phyloP scores from a whole-genome alignment of 176 grass and related monocot species.

The Saccharum spontaneum region DNA sequence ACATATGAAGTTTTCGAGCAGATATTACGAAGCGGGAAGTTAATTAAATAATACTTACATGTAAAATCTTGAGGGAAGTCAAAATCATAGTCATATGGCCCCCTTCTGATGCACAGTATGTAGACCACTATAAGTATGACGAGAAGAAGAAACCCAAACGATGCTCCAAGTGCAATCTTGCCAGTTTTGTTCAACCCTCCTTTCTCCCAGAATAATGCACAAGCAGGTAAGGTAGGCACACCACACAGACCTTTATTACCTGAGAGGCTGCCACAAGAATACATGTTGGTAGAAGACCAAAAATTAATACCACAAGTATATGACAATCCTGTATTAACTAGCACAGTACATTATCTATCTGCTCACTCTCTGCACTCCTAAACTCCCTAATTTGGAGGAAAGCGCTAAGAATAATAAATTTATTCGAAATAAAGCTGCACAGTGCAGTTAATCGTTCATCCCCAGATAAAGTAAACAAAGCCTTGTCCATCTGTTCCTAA shows the following conservation, averaged over 20 bases:
- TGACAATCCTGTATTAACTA: not conserved
- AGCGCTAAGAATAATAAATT: not conserved
- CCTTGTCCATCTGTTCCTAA: not conserved
- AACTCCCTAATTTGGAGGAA: not conserved
- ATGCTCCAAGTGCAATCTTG: constrained; percentile 86
- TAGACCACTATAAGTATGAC: constrained; percentile 76
- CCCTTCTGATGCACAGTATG: constrained; percentile 80
- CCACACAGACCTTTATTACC: constrained; percentile 97
- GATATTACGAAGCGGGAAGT: constrained; percentile 2
- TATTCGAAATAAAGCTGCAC: not conserved
- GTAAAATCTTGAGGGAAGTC: constrained; percentile 97
- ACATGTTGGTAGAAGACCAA: not conserved
- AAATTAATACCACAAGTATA: not conserved
- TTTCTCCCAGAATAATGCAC: constrained; percentile 94
- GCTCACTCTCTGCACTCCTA: not conserved
- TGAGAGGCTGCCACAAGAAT: constrained; percentile 64
- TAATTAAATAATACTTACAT: constrained; percentile 52
- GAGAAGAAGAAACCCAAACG: constrained; percentile 65
- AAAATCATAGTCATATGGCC: constrained; percentile 86
- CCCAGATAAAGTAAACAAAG: not conserved
- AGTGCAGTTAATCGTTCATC: not conserved
- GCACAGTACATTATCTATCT: not conserved
- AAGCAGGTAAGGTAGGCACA: constrained; percentile 83
- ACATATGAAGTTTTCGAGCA: not conserved
- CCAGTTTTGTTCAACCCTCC: constrained; percentile 77